Base-by-base conservation (phyloP, 1,284 basidiomycete genomes). In the Malassezia obtusa region DNA sequence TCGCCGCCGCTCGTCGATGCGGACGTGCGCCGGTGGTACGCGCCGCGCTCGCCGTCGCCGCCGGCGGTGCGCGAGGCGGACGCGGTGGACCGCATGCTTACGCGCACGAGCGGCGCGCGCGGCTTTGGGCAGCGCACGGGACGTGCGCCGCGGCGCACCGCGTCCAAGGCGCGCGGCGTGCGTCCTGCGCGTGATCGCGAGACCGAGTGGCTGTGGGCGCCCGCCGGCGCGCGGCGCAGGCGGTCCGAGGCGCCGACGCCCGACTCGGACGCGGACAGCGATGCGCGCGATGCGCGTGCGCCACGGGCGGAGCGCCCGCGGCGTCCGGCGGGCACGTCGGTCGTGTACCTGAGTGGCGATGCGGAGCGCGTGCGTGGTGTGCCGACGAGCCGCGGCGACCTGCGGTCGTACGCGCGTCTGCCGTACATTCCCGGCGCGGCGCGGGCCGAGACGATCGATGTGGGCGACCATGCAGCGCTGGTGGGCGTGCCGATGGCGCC, bases 21-120 rank as follows among this genome's bases (percentile, higher is more conserved):
- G 9, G 26, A 39, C 19, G 24, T 49, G 17, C 50, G 53, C 12
- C 57, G 11, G 14, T 47, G 45, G 45, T 45, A 17, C 44, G 10
- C n/a, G 35, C 22, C 45, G 24, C 32, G 14, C 2, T 22, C 9
- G 12, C 12, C 21, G 2, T 8, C 14, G 8, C 22, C 32, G 30
- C 47, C 28, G 15, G 45, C 32, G 4, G 6, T 15, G n/a, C 40
- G 45, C 21, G 47, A 60, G 2, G 44, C 21, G 12, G 61, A 70
- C 40, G 64, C 58, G 5, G 61, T 71, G 22, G 68, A 71, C 41
- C 62, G 65, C 11, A 68, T 71, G 64, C 61, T 71, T 6, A 49
- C 60, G 21, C 58, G 65, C 17, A 60, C 62, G 3, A 50, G 39
- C 21, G 61, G 56, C 15, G 22, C 32, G 12, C 44, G 36, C 6